phyloP scores from a whole-genome alignment of 2,329 filamentous ascomycete species.

The Colletotrichum musicola region DNA sequence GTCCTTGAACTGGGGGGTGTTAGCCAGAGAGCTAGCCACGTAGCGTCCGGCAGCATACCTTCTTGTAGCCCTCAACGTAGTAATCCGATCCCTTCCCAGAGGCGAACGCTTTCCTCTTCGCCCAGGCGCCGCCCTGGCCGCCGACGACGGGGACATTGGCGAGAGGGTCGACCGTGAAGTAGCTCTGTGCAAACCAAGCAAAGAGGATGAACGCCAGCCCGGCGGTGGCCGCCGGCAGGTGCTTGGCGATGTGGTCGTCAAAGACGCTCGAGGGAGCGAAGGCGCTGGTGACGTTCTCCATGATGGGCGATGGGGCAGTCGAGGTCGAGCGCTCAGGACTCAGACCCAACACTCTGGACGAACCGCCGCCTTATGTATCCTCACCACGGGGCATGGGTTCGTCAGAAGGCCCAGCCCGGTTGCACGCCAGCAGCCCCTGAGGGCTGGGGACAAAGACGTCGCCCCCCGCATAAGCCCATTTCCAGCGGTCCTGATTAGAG shows the following conservation, averaged over 20 bases:
- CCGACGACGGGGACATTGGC: conserved; percentile 22
- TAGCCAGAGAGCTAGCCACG: neutral
- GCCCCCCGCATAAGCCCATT: conserved; percentile 22
- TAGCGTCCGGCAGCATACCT: neutral
- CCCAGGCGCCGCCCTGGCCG: conserved; percentile 7
- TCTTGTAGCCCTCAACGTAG: conserved; percentile 29
- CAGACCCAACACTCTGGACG: neutral
- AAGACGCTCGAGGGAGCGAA: conserved; percentile 6
- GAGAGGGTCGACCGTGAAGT: conserved; percentile 25
- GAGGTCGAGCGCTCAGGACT: no score
- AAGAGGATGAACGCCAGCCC: conserved; percentile 22
- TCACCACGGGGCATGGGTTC: neutral
- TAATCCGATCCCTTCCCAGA: conserved; percentile 7
- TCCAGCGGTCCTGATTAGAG: conserved; percentile 10
- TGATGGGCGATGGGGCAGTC: neutral
- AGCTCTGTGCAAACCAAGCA: conserved; percentile 27
- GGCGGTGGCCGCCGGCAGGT: conserved; percentile 21
- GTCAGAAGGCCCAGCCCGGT: neutral
- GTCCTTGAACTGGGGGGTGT: conserved; percentile 45
- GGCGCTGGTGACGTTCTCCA: conserved; percentile 19
- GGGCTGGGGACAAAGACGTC: neutral
- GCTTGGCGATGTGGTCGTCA: conserved; percentile 6
- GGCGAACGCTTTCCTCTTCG: conserved; percentile 5
- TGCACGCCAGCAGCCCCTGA: conserved; percentile 7
- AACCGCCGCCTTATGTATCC: conserved; percentile 18